Base-by-base conservation (phyloP, 371 early-diverging fungal species). In the Lichtheimia hyalospora region DNA sequence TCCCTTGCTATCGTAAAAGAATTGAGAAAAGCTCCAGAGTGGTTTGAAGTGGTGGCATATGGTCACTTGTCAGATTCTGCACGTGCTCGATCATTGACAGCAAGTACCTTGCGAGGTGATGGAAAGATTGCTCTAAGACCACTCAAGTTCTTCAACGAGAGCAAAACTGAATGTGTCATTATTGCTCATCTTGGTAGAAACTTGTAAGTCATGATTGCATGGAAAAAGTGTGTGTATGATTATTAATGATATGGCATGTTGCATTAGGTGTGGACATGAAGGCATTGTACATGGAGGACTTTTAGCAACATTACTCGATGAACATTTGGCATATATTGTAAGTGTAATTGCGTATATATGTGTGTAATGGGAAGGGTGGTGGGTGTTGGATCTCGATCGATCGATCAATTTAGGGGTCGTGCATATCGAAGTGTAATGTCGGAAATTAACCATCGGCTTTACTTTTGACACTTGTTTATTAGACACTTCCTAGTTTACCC, bases 251-350 rank as follows among this genome's bases (percentile, higher is more conserved):
- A 28, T 34, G n/a, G n/a, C n/a, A n/a, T 8, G 25, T 34, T 34
- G 10, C 10, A 34, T 20, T 43, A 68, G 79, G 15, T 90, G 90
- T 56, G 91, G 91, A 5, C 91, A 91, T 68, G 85, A 86, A 28
- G 82, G 84, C 23, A 87, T 92, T 64, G 82, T 91, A 24, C 93
- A 92, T 59, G 92, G 92, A 14, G 93, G 93, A 34, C 67, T 91
- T 18, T 78, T 86, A 61, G 89, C 86, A 0, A 89, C 90, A 6
- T 58, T 92, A 44, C 74, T 91, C 40, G 93, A 91, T 71, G 91
- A 89, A 57, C 68, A 61, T 13, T 69, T 82, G 15, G 81, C 79
- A 16, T 75, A 71, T 66, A 78, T 84, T 39, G 84, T 84, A 84
- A 72, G 84, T 75, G n/a, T 3, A 34, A 28, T 10, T 21, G 48